phyloP scores from a whole-genome alignment of 495 filamentous ascomycete genomes.

The Podospora appendiculata region DNA sequence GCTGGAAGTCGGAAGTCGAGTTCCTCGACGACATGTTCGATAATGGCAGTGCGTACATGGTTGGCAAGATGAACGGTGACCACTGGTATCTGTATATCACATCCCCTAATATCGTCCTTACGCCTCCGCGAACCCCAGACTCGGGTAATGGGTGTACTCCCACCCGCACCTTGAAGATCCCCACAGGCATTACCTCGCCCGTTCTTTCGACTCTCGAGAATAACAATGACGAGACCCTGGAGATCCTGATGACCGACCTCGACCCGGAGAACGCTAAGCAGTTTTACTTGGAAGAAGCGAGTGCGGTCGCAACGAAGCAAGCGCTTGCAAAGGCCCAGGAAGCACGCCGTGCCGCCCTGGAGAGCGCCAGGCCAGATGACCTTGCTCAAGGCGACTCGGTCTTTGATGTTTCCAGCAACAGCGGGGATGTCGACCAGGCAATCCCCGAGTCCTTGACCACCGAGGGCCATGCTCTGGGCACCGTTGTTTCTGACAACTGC shows the following conservation, averaged over 20 bases:
- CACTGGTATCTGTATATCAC: slow-evolving; percentile 99
- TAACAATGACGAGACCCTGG: slow-evolving; percentile 78
- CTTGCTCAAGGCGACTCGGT: slow-evolving; percentile 39
- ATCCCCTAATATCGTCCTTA: slow-evolving; percentile 65
- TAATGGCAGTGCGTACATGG: slow-evolving; percentile 96
- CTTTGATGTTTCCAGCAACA: slow-evolving; percentile 75
- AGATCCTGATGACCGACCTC: slow-evolving; percentile 97
- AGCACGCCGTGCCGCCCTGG: too few relatives aligned
- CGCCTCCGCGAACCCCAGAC: slow-evolving; percentile 71
- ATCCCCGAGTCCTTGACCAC: slow-evolving; percentile 72
- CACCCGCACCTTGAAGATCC: slow-evolving; percentile 32
- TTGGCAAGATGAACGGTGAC: slow-evolving; percentile 99
- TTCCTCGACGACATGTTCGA: slow-evolving; percentile 84
- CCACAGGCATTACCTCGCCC: slow-evolving; percentile 63
- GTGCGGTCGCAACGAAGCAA: slow-evolving; percentile 71
- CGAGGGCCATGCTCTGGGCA: slow-evolving; percentile 90
- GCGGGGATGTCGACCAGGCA: slow-evolving; percentile 49
- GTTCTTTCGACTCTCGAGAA: slow-evolving; percentile 33
- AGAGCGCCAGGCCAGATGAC: slow-evolving; percentile 38
- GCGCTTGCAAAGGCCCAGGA: slow-evolving; percentile 43
- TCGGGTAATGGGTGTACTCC: slow-evolving; percentile 18
- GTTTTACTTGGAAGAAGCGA: slow-evolving; percentile 92
- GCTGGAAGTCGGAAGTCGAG: slow-evolving; percentile 93
- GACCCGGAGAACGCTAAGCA: slow-evolving; percentile 89
- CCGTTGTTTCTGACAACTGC: slow-evolving; percentile 83